Base-by-base conservation (phyloP, 1,139 yeast genomes). In the Suhomyces wounanorum region DNA sequence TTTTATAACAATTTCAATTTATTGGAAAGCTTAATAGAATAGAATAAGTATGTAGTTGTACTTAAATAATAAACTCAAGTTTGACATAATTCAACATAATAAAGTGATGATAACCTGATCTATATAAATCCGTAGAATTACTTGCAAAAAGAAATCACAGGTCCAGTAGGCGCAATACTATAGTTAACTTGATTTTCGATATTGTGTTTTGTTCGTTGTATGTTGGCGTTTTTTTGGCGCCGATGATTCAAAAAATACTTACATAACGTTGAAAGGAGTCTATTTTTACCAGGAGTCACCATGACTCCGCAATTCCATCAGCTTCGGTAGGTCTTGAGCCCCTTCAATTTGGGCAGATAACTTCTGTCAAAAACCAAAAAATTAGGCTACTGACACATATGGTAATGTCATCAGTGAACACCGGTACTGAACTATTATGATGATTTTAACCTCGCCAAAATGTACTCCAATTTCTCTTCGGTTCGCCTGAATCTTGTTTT, bases 281-380 rank as follows among this genome's bases (percentile, higher is more conserved):
- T 42, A 42, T 42, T 37, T 35, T 36, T 43, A 28, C 10, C 11
- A 43, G 21, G 40, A 26, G 46, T 37, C 26, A 43, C 25, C 10
- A 11, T 36, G 37, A 36, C 40, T 37, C 41, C 40, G 40, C 35
- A 43, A n/a, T 36, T 43, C 25, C 40, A 37, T 35, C 31, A 25
- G 25, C 10, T n/a, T 25, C 42, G 42, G 40, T 26, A 16, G 46
- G 46, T 43, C 39, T 16, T 37, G 31, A 43, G 41, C 46, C 46
- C 46, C 23, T 40, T 21, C 38, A 16, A n/a, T n/a, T 14, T 30
- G 13, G 23, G 18, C 31, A 39, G 42, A 21, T 16, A 5, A n/a
- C 31, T 21, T 25, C 16, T 39, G 42, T 39, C 42, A 39, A 39
- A 28, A 39, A 23, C 31, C 18, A 23, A 25, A 16, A 26, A 23